Conservation (phyloP, 2,329 filamentous ascomycete species). For the Stemphylium lycopersici region DNA sequence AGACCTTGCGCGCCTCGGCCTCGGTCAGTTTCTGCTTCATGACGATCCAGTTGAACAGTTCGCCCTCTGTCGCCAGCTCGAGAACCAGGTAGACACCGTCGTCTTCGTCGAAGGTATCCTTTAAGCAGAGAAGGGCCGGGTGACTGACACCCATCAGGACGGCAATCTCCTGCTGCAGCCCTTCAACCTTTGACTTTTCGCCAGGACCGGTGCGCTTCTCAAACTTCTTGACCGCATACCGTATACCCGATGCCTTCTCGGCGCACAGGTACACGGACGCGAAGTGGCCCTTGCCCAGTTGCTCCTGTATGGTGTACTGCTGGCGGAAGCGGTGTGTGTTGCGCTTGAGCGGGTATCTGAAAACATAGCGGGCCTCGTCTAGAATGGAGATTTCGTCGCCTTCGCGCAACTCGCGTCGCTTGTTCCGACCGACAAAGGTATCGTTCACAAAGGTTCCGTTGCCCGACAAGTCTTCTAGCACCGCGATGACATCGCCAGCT, state of each 20-base stretch:
- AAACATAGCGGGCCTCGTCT: conserved; percentile 84
- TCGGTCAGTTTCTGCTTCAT: conserved; percentile 88
- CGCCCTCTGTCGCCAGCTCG: conserved; percentile 89
- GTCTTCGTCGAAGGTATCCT: conserved; percentile 91
- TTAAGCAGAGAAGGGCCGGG: conserved; percentile 88
- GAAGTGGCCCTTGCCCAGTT: conserved; percentile 93
- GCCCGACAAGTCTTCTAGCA: conserved; percentile 90
- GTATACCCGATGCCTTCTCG: conserved; percentile 80
- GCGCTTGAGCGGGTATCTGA: conserved; percentile 73
- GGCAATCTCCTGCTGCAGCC: conserved; percentile 92
- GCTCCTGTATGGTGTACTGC: conserved; percentile 82
- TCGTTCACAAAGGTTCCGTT: conserved; percentile 98
- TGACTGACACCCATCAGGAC: conserved; percentile 98
- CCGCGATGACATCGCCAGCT: conserved; percentile 65
- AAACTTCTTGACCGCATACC: conserved; percentile 94
- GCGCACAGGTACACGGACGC: conserved; percentile 91
- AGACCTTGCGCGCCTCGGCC: conserved; percentile 82
- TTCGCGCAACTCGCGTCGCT: conserved; percentile 84
- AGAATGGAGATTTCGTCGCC: conserved; percentile 90
- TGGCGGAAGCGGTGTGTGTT: conserved; percentile 77
- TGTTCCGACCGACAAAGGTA: conserved; percentile 86
- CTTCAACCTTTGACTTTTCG: conserved; percentile 81
- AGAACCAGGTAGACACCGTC: conserved; percentile 91
- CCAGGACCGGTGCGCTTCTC: conserved; percentile 82
- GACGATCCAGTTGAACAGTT: conserved; percentile 94